Evolutionary conservation across 805 yeast genomes (phyloP), one percentile per base, ranked within the genome.

Genomic region (Clavispora asparagi): DNA sequence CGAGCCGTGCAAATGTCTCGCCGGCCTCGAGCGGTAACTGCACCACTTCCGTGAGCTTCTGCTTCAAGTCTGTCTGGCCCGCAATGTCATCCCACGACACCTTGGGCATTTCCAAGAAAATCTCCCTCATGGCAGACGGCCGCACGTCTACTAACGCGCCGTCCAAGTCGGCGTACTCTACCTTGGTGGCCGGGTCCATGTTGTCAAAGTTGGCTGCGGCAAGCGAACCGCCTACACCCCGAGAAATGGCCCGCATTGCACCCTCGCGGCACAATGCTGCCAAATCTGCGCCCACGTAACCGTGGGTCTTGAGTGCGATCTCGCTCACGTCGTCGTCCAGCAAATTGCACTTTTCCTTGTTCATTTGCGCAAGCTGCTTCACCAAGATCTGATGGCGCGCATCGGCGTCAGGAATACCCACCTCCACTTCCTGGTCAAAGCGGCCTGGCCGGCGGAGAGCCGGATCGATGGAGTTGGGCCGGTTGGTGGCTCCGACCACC

Each of bases 101-200:
- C 57, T 88, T 87, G 9, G 99, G 98, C 79, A 91, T 87, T 57
- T 94, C 99, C 42, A 94, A 70, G 46, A 90, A 84, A 43, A 92
- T 87, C 63, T 94, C 99, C 48, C 96, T 78, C 99, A 94, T 94
- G 2, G 98, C 98, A 49, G 96, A 86, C 2, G 99, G 98, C 42
- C 95, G 75, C 2, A 94, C 81, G n/a, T 87, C 91, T 1, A 81
- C 65, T 61, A 90, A 65, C 0, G 97, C 91, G 19, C 63, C 65
- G 41, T 82, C 82, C n/a, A 92, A 72, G 57, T 92, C 96, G 0
- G 61, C 63, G 10, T 70, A 47, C 1, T 65, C 59, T 3, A 88
- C 79, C 23, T 27, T 26, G 7, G 31, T 27, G 23, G 19, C 13
- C 25, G 39, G 39, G 31, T 52, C 54, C 13, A 39, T 29, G 29